Base-by-base conservation (phyloP, 2,329 filamentous ascomycete species). In the Aspergillus proliferans region DNA sequence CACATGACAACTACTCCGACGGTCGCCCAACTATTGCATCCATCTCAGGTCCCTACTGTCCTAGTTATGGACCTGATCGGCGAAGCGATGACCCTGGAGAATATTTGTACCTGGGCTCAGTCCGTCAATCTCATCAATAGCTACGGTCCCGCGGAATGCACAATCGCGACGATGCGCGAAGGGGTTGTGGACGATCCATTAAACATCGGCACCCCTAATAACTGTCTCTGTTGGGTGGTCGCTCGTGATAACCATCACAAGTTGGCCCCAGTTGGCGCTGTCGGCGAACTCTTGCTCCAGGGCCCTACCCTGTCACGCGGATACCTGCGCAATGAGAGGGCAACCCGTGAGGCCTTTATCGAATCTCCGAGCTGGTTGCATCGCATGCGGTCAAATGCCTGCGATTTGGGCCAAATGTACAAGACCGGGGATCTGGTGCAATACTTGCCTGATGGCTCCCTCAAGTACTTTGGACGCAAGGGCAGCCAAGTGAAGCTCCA, bases 1-100 rank as follows among this genome's bases (percentile, higher is more conserved):
- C 75, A 71, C 71, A 76, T 72, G 1, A 76, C 78, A 58, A 73
- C 83, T 62, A 84, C 81, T 0, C 76, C 80, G 0, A 70, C 78
- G 0, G 71, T 84, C 15, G 78, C 78, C 0, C 54, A 65, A 5
- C 53, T 72, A 4, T 48, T 76, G 6, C 54, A 59, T 6, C 70
- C 69, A 1, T 53, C 61, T 10, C 63, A 70, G 8, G 63, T 75
- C 4, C 68, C 69, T 3, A 61, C 57, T 4, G 58, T 76, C 3
- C 64, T 63, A 15, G 62, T 59, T 1, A 47, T 76, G 5, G 44
- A 47, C 1, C 47, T 62, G 4, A 54, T 52, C 21, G 59, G 59
- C 22, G 59, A 62, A 48, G 53, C 56, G 15, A 40, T 60, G n/a
- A 49, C 43, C 14, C 22, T 46, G n/a, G 45, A 49, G 22, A 46